These are phyloP conservation scores for Scenedesmus sp. DNA, from an alignment of 163 green algal species.

Conservation along the genomic window DNA sequence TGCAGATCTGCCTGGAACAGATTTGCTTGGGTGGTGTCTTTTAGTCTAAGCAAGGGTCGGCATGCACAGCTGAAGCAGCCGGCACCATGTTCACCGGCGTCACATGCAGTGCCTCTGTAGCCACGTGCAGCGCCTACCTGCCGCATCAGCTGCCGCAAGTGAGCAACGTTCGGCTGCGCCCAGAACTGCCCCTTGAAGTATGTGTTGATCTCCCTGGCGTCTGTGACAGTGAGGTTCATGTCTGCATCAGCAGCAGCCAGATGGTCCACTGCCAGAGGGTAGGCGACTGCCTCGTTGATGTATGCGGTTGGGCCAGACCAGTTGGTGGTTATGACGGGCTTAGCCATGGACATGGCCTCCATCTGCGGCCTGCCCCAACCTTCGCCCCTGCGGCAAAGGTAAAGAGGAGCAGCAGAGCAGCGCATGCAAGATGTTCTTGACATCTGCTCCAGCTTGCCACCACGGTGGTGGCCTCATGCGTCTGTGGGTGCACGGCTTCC, in stretches of 20 bases:
- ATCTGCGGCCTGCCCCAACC: conserved; percentile 65
- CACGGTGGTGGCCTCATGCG: no score
- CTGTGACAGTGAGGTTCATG: neutral
- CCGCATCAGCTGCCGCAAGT: conserved; percentile 76
- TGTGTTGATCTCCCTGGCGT: neutral
- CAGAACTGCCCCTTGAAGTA: conserved; percentile 64
- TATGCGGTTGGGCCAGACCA: conserved; percentile 65
- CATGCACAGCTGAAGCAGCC: neutral
- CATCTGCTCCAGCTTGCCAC: no score
- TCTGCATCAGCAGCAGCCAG: conserved; percentile 6
- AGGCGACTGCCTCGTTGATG: conserved; percentile 24
- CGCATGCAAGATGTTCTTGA: no score
- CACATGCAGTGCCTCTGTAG: no score
- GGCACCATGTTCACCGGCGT: neutral
- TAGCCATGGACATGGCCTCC: conserved; percentile 50
- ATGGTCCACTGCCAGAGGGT: conserved; percentile 31
- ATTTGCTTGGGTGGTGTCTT: no score
- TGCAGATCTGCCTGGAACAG: no score
- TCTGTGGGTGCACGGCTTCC: no score
- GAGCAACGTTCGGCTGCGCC: conserved; percentile 68
- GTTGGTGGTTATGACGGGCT: conserved; percentile 89
- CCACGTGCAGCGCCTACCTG: neutral
- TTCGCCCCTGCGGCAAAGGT: conserved; percentile 16
- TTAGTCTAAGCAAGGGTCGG: neutral
- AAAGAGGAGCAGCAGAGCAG: conserved; percentile 24